Evolutionary conservation across 345 rosid species (phyloP).

Genomic region (Lumnitzera racemosa): DNA sequence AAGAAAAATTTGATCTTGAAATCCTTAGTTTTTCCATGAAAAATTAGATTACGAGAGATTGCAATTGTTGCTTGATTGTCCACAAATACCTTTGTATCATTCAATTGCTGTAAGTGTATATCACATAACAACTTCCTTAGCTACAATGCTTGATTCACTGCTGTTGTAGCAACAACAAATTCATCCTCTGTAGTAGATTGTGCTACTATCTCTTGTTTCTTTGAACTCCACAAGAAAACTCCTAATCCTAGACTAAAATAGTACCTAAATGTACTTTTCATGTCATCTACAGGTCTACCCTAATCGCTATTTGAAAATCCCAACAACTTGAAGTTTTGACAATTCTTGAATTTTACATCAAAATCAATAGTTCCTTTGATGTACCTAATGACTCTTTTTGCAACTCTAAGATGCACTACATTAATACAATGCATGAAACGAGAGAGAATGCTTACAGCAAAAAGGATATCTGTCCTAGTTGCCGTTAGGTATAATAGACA

Average conservation of each 20-base stretch:
- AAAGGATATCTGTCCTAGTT: too few species aligned
- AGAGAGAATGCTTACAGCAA: too few species aligned
- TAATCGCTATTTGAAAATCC: not conserved
- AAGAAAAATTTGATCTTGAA: not conserved
- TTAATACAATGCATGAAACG: not conserved
- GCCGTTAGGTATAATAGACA: too few species aligned
- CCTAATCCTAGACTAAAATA: not conserved
- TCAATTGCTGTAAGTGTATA: not conserved
- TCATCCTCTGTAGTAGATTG: not conserved
- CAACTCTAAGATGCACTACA: not conserved
- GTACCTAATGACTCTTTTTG: not conserved
- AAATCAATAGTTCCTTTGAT: not conserved
- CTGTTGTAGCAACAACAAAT: not conserved
- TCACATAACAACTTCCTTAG: not conserved
- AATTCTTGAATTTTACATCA: not conserved
- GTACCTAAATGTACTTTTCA: not conserved
- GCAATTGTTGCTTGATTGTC: not conserved
- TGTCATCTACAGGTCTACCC: not conserved
- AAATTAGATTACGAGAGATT: not conserved
- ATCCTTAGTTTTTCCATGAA: not conserved
- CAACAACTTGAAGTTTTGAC: not conserved
- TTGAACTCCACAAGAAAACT: not conserved
- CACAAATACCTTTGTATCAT: not conserved
- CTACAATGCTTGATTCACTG: not conserved
- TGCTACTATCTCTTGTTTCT: not conserved